Conservation (phyloP, 805 yeast species). For the Nakazawaea ernobii region DNA sequence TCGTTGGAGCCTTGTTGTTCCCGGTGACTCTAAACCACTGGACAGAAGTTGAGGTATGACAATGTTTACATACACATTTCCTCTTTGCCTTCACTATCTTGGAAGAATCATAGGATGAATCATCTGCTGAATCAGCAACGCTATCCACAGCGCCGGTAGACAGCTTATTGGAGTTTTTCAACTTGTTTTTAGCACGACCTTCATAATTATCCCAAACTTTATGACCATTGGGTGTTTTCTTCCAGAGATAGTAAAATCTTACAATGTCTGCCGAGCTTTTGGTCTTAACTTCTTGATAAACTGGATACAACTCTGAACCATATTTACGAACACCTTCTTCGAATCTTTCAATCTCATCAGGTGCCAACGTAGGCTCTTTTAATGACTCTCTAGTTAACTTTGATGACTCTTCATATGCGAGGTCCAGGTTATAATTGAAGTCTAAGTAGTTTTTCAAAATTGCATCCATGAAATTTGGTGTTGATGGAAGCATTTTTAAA, state of each 20-base stretch:
- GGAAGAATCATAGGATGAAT: conserved; percentile 58
- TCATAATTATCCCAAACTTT: conserved; percentile 77
- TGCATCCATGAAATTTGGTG: conserved; percentile 82
- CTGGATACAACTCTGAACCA: conserved; percentile 79
- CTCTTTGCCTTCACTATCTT: conserved; percentile 37
- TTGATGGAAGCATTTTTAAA: conserved; percentile 49
- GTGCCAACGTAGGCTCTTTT: conserved; percentile 70
- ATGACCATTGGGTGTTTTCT: conserved; percentile 73
- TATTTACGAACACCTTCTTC: conserved; percentile 66
- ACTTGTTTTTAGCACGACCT: conserved; percentile 60
- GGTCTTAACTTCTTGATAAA: conserved; percentile 62
- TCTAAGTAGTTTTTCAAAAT: conserved; percentile 51
- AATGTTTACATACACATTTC: conserved; percentile 63
- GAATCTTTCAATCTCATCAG: conserved; percentile 59
- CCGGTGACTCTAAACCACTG: conserved; percentile 77
- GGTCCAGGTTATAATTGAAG: conserved; percentile 40
- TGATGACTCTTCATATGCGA: conserved; percentile 41
- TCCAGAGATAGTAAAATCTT: conserved; percentile 87
- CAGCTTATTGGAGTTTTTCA: conserved; percentile 27
- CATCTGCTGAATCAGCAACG: conserved; percentile 63
- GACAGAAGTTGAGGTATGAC: conserved; percentile 47
- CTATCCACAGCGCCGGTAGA: conserved; percentile 30
- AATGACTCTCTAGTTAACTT: conserved; percentile 51
- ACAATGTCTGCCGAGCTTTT: conserved; percentile 78
- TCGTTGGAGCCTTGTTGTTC: conserved; percentile 31